Percentiles rank a stretch among this genome's conserved stretches.
Evolutionary conservation across 345 rosid species (phyloP).

Genomic region (Punica granatum): DNA sequence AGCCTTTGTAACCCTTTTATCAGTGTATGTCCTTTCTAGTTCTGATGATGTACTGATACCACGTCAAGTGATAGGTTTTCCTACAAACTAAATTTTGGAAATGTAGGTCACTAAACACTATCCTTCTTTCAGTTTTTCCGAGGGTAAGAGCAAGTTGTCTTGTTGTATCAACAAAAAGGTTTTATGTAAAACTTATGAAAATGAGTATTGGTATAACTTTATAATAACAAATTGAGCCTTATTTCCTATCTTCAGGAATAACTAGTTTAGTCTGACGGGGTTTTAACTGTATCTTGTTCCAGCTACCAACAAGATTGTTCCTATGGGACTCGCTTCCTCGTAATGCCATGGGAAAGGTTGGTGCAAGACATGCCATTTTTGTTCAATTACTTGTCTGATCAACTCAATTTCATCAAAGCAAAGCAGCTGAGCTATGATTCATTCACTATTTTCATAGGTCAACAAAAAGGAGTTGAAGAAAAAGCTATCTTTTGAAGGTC

Average conservation of each 20-base stretch:
- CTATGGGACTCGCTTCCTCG: slow-evolving; percentile 91
- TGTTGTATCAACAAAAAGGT: not conserved
- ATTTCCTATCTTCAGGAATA: not conserved
- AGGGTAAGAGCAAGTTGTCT: not conserved
- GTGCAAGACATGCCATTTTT: not conserved
- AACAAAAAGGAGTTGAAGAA: slow-evolving; percentile 89
- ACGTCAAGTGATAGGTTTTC: no score
- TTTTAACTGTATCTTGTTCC: slow-evolving; percentile 7
- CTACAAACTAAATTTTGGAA: no score
- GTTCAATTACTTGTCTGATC: not conserved
- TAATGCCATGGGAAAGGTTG: slow-evolving; percentile 98
- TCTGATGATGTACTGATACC: no score
- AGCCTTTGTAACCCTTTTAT: no score
- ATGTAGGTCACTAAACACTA: no score
- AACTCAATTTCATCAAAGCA: not conserved
- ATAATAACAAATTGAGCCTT: not conserved
- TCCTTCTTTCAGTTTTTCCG: not conserved
- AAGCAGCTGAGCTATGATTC: not conserved
- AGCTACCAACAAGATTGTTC: slow-evolving; percentile 80
- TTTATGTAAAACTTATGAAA: not conserved
- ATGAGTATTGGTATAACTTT: not conserved
- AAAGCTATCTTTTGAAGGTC: slow-evolving; percentile 30
- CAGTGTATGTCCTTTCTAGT: no score
- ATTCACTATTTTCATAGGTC: slow-evolving; percentile 40
- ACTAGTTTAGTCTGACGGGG: not conserved